A percentile compares a stretch with the other conserved stretches of the same genome.
phyloP scores from a whole-genome alignment of 192 early-diverging fungal species.

The Rhizophagus prolifer region DNA sequence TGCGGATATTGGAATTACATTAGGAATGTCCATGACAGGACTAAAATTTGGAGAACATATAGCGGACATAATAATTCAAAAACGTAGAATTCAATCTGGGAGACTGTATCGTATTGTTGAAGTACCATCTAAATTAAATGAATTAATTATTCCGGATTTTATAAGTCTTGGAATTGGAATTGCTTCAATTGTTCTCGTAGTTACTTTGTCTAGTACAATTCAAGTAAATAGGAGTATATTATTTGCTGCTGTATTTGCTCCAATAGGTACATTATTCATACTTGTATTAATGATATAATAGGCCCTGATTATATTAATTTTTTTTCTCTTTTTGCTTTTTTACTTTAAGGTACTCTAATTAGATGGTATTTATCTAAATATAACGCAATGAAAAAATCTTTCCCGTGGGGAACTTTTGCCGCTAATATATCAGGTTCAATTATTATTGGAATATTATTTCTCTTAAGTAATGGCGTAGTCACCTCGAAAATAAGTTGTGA shows the following conservation, averaged over 20 bases:
- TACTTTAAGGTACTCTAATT: constrained; percentile 37
- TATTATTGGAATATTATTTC: constrained; percentile 42
- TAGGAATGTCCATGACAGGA: constrained; percentile 48
- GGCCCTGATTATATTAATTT: neutral
- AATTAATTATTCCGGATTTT: constrained; percentile 5
- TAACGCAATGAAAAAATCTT: constrained; percentile 34
- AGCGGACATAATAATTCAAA: constrained; percentile 31
- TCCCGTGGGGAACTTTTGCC: constrained; percentile 53
- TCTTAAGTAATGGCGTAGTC: constrained; percentile 38
- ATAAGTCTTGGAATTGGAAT: constrained; percentile 33
- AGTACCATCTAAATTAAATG: neutral
- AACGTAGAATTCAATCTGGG: neutral
- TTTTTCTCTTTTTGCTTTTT: too few relatives aligned
- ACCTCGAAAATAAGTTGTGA: constrained; percentile 19
- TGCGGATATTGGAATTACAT: constrained; percentile 44
- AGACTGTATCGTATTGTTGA: neutral
- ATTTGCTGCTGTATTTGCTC: constrained; percentile 50
- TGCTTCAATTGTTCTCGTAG: constrained; percentile 38
- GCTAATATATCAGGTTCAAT: constrained; percentile 50
- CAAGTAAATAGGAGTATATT: constrained; percentile 35
- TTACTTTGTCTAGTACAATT: constrained; percentile 24
- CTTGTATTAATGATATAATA: neutral
- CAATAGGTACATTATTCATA: constrained; percentile 32
- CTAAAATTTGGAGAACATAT: constrained; percentile 50
- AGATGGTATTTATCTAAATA: constrained; percentile 52